A percentile compares a stretch with the other conserved stretches of the same genome.
phyloP scores from a whole-genome alignment of 2,329 filamentous ascomycete species.

The Kalaharituber pfeilii region DNA sequence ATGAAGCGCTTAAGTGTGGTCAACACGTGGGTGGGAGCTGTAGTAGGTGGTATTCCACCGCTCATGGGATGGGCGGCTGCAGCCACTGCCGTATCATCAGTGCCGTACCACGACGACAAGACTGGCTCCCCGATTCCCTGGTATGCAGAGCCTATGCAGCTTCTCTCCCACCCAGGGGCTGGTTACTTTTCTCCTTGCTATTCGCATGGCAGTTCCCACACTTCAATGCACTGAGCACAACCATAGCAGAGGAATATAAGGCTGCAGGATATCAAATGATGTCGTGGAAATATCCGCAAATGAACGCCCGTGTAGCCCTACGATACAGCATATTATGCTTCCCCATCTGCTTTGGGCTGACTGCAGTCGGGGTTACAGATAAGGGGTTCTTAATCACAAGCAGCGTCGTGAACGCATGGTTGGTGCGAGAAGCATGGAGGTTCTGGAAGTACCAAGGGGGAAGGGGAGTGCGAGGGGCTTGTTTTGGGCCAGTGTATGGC shows the following conservation, averaged over 20 bases:
- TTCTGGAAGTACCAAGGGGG: slow-evolving; percentile 61
- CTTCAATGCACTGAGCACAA: slow-evolving; percentile 86
- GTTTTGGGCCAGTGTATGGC: slow-evolving; percentile 98
- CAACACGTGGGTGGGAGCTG: slow-evolving; percentile 88
- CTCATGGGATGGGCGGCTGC: slow-evolving; percentile 97
- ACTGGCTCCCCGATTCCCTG: background rate
- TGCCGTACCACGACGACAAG: no score
- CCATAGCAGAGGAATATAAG: slow-evolving; percentile 78
- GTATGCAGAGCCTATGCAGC: background rate
- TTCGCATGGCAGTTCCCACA: slow-evolving; percentile 98
- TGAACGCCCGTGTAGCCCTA: slow-evolving; percentile 72
- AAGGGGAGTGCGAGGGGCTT: slow-evolving; percentile 65
- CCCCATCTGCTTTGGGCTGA: slow-evolving; percentile 67
- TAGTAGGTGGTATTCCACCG: slow-evolving; percentile 85
- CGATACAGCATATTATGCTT: slow-evolving; percentile 75
- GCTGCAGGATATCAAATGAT: slow-evolving; percentile 54
- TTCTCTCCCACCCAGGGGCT: slow-evolving; percentile 44
- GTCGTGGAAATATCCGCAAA: slow-evolving; percentile 67
- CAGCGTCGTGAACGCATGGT: slow-evolving; percentile 68
- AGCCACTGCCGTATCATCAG: slow-evolving; percentile 46
- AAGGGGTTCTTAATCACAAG: slow-evolving; percentile 71
- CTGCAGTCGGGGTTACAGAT: slow-evolving; percentile 64
- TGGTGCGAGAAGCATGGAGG: slow-evolving; percentile 56
- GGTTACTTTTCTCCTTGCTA: slow-evolving; percentile 67
- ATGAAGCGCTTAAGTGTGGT: slow-evolving; percentile 70